phyloP scores from a whole-genome alignment of 202 grass and related monocot species.

The Digitaria exilis region DNA sequence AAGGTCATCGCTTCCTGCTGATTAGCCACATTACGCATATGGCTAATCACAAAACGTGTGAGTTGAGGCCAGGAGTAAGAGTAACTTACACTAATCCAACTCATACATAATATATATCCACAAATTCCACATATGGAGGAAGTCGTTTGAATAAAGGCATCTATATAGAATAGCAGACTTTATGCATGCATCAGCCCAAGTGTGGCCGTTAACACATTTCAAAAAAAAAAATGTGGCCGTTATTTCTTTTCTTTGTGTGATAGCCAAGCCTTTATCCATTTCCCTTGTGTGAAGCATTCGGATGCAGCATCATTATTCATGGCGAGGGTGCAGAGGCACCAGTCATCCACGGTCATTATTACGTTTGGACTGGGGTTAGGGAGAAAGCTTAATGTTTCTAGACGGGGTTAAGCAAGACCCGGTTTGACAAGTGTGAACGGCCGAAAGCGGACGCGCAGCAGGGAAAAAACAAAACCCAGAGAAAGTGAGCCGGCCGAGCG shows the following conservation, averaged over 20 bases:
- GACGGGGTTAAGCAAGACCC: constrained; percentile 5
- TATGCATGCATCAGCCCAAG: constrained; percentile 1
- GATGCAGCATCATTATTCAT: background rate
- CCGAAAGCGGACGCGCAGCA: background rate
- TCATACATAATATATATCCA: background rate
- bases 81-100: constrained; percentile 26
- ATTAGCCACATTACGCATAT: background rate
- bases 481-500: background rate
- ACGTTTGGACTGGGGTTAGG: background rate
- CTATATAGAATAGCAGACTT: constrained; percentile 20
- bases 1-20: background rate
- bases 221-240: constrained; percentile 14
- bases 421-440: constrained; percentile 22
- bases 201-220: constrained; percentile 20
- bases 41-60: background rate
- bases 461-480: background rate
- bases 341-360: background rate
- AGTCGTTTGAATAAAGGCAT: background rate
- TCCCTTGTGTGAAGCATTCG: background rate
- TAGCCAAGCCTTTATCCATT: constrained; percentile 21
- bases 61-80: background rate
- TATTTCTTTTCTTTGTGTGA: constrained; percentile 41
- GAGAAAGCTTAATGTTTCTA: background rate
- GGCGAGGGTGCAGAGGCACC: background rate
- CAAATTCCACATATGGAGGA: constrained; percentile 7